phyloP scores from a whole-genome alignment of 1,139 yeast genomes.

The Protomyces inouyei region DNA sequence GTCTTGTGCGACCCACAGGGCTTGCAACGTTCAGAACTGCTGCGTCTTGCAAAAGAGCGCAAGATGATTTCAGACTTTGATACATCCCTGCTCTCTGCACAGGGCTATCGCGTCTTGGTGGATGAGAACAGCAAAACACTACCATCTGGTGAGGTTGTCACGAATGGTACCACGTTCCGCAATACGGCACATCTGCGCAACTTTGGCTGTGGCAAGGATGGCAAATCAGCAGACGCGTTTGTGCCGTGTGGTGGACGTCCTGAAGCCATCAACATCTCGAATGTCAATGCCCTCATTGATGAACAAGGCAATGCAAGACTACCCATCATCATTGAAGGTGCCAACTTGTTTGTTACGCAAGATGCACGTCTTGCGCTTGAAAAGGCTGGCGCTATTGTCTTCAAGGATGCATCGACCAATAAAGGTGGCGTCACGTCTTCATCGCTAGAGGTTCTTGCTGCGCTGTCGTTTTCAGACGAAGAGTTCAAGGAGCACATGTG shows the following conservation, averaged over 20 bases:
- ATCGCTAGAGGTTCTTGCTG: constrained; percentile 89
- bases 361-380: constrained; percentile 84
- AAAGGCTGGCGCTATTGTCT: constrained; percentile 75
- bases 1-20: constrained; percentile 90
- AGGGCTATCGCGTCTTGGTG: constrained; percentile 77
- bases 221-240: constrained; percentile 65
- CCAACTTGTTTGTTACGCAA: constrained; percentile 91
- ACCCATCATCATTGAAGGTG: constrained; percentile 95
- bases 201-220: constrained; percentile 43
- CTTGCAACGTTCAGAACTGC: constrained; percentile 69
- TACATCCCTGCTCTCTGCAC: constrained; percentile 56
- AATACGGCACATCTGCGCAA: constrained; percentile 75
- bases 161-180: constrained; percentile 88
- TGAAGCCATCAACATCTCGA: constrained; percentile 85
- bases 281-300: constrained; percentile 68
- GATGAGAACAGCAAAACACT: constrained; percentile 76
- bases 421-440: constrained; percentile 99
- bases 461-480: constrained; percentile 82
- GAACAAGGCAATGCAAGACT: constrained; percentile 71
- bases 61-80: constrained; percentile 71
- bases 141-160: constrained; percentile 70
- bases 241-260: constrained; percentile 99
- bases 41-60: constrained; percentile 73
- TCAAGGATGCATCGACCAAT: constrained; percentile 95
- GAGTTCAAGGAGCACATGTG: constrained; percentile 76